A percentile compares a stretch with the other conserved stretches of the same genome.
Evolutionary conservation across 345 rosid genomes (phyloP).

Genomic region (Erucastrum elatum): DNA sequence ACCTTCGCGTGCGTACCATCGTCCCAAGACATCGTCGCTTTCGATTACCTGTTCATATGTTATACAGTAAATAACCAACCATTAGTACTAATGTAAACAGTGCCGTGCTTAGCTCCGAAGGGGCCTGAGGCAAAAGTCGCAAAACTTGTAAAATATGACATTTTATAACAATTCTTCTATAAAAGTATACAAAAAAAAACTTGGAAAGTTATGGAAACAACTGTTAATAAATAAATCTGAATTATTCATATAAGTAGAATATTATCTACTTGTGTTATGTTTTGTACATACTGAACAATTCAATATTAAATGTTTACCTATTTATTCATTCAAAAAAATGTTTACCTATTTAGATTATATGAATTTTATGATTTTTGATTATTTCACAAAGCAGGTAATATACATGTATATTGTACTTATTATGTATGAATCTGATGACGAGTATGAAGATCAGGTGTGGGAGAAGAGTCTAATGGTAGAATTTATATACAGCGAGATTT

Average conservation of each 20-base stretch:
- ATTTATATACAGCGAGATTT: constrained; percentile 1
- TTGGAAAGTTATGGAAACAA: too few species aligned
- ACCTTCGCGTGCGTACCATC: constrained; percentile 35
- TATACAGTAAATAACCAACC: constrained; percentile 1
- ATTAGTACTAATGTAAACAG: not conserved
- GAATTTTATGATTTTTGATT: not conserved
- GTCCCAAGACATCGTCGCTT: constrained; percentile 37
- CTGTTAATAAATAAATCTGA: not conserved
- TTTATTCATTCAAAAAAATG: too few species aligned
- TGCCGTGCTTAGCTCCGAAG: not conserved
- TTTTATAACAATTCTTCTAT: too few species aligned
- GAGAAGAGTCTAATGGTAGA: not conserved
- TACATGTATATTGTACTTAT: not conserved
- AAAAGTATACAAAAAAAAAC: not conserved
- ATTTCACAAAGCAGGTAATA: not conserved
- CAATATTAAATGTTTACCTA: too few species aligned
- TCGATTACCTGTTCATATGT: not conserved
- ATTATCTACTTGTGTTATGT: too few species aligned
- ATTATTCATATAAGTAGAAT: too few species aligned
- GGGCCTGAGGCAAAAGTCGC: not conserved
- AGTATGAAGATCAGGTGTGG: constrained; percentile 14
- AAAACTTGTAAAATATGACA: not conserved
- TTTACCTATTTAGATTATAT: too few species aligned
- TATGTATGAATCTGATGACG: not conserved
- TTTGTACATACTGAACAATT: too few species aligned